Evolutionary conservation across 2,329 filamentous ascomycete species (phyloP).

Genomic region (Tricladium varicosporioides): DNA sequence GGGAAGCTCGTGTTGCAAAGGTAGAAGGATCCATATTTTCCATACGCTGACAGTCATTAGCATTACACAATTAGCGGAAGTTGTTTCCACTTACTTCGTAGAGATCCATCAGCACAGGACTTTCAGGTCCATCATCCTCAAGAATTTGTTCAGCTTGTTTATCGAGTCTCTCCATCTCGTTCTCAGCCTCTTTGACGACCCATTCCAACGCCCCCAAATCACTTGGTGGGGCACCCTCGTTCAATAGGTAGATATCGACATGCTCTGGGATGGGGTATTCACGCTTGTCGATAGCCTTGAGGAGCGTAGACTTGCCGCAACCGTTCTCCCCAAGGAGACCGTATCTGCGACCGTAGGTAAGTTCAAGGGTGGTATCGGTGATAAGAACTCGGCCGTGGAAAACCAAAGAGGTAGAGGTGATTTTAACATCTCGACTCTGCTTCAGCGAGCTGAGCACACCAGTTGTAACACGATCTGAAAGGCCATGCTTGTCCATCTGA

Average conservation of each 20-base stretch:
- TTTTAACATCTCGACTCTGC: constrained; percentile 92
- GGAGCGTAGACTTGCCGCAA: constrained; percentile 96
- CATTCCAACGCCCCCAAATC: constrained; percentile 93
- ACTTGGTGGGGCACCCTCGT: constrained; percentile 88
- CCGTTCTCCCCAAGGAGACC: constrained; percentile 98
- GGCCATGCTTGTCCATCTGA: constrained; percentile 93
- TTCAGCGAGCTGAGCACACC: constrained; percentile 87
- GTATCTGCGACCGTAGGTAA: constrained; percentile 90
- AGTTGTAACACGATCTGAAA: constrained; percentile 97
- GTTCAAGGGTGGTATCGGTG: constrained; percentile 88
- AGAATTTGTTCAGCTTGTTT: constrained; percentile 84
- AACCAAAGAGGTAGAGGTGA: constrained; percentile 86
- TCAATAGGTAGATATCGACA: constrained; percentile 96
- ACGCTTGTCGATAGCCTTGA: constrained; percentile 90
- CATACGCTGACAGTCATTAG: constrained; percentile 67
- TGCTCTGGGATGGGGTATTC: constrained; percentile 96
- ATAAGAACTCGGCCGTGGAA: constrained; percentile 98
- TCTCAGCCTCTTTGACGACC: constrained; percentile 93
- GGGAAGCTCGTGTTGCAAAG: constrained; percentile 90
- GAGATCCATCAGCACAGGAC: constrained; percentile 83
- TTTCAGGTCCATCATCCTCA: constrained; percentile 89
- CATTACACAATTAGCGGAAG: not conserved
- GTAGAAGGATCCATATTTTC: constrained; percentile 98
- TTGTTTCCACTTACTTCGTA: constrained; percentile 72
- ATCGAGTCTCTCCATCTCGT: constrained; percentile 88